phyloP scores from a whole-genome alignment of 805 yeast species.

The Nakazawaea molendinolei region DNA sequence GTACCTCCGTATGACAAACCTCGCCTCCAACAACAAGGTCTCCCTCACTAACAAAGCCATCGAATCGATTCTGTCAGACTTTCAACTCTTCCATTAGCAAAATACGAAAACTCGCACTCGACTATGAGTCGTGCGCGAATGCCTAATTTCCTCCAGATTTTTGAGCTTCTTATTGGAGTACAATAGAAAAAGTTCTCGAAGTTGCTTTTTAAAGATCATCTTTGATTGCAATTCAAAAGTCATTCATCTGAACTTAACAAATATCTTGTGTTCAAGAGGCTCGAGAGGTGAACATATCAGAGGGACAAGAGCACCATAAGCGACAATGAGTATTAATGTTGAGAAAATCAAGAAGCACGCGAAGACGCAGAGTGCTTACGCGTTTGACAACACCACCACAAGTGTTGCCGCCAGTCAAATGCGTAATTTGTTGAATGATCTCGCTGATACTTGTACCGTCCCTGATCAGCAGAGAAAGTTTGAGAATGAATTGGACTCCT shows the following conservation, averaged over 20 bases:
- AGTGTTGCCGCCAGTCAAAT: slow-evolving; percentile 95
- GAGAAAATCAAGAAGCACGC: slow-evolving; percentile 47
- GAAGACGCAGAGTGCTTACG: slow-evolving; percentile 73
- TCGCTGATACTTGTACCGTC: slow-evolving; percentile 75
- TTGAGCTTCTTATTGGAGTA: too few relatives aligned
- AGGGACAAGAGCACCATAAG: too few relatives aligned
- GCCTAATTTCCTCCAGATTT: too few relatives aligned
- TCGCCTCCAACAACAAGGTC: slow-evolving; percentile 2
- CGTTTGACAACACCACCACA: slow-evolving; percentile 91
- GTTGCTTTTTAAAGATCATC: too few relatives aligned
- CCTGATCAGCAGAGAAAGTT: slow-evolving; percentile 46
- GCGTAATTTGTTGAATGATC: slow-evolving; percentile 89
- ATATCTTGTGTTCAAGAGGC: too few relatives aligned
- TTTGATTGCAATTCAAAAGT: too few relatives aligned
- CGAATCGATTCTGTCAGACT: slow-evolving; percentile 4
- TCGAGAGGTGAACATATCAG: too few relatives aligned
- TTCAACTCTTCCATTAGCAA: slow-evolving; percentile 3
- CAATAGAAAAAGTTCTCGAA: too few relatives aligned
- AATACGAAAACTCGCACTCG: too few relatives aligned
- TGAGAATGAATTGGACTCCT: slow-evolving; percentile 90
- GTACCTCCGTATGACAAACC: slow-evolving; percentile 2
- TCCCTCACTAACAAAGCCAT: slow-evolving; percentile 5
- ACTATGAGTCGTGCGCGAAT: too few relatives aligned
- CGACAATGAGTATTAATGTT: too few relatives aligned
- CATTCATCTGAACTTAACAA: too few relatives aligned